Evolutionary conservation across 2,329 filamentous ascomycete species (phyloP).

Genomic region (Neocucurbitaria cava): DNA sequence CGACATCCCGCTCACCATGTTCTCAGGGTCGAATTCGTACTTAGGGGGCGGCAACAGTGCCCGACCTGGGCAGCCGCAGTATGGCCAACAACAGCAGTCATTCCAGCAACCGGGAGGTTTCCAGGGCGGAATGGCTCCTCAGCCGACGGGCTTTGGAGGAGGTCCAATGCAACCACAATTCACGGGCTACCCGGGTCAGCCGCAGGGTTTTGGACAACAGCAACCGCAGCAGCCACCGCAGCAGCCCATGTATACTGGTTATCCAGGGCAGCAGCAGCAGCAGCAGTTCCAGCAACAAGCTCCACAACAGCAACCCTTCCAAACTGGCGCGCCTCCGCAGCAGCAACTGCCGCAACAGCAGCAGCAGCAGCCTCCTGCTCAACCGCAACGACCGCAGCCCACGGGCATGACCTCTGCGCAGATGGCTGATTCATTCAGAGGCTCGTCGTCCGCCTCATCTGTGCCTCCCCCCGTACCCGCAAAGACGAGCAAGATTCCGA

Average conservation of each 20-base stretch:
- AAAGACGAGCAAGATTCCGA: constrained; percentile 81
- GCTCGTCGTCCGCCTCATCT: constrained; percentile 34
- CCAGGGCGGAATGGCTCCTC: constrained; percentile 52
- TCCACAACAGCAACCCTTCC: constrained; percentile 54
- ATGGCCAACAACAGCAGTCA: constrained; percentile 57
- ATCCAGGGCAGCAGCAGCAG: constrained; percentile 51
- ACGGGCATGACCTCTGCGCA: constrained; percentile 68
- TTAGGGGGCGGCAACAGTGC: constrained; percentile 79
- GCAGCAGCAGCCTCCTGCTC: constrained; percentile 60
- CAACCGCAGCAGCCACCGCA: constrained; percentile 50
- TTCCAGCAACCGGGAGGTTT: constrained; percentile 64
- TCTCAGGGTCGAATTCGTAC: constrained; percentile 86
- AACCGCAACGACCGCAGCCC: constrained; percentile 60
- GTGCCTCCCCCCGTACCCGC: constrained; percentile 69
- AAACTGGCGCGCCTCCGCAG: constrained; percentile 57
- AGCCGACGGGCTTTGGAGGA: constrained; percentile 61
- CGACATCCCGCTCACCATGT: constrained; percentile 67
- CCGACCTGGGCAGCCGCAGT: constrained; percentile 66
- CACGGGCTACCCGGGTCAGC: constrained; percentile 57
- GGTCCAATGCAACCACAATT: constrained; percentile 59
- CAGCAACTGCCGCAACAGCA: constrained; percentile 69
- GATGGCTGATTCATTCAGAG: constrained; percentile 69
- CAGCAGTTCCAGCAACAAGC: constrained; percentile 60
- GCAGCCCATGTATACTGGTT: constrained; percentile 57
- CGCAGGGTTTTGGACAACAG: constrained; percentile 55